phyloP scores from a whole-genome alignment of 495 filamentous ascomycete species.

The Lophium mytilinum region DNA sequence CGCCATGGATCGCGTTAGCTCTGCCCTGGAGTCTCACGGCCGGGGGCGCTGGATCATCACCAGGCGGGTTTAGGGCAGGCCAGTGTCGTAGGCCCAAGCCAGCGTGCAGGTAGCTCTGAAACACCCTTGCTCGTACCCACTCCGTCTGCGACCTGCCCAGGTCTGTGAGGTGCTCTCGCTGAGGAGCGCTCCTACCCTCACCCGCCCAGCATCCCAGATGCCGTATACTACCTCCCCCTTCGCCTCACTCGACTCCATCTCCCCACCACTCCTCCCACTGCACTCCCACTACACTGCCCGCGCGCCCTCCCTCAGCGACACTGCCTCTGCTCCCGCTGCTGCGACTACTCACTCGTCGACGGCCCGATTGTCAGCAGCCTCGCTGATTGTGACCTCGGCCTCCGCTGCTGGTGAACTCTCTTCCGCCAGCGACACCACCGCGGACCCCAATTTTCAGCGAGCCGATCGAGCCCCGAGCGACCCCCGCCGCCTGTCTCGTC shows the following conservation, averaged over 20 bases:
- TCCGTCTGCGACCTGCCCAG: conserved; percentile 4
- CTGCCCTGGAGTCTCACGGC: conserved; percentile 5
- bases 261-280: neutral
- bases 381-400: too few species aligned
- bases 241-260: conserved; percentile 6
- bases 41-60: too few species aligned
- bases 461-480: neutral
- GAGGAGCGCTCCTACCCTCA: conserved; percentile 10
- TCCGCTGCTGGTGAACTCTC: too few species aligned
- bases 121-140: conserved; percentile 23
- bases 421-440: too few species aligned
- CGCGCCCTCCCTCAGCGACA: neutral
- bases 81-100: too few species aligned
- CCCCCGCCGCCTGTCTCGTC: neutral
- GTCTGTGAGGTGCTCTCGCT: conserved; percentile 7
- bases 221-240: conserved; percentile 14
- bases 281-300: neutral
- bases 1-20: conserved; percentile 15
- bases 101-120: neutral
- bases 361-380: neutral
- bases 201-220: conserved; percentile 16
- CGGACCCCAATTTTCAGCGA: neutral
- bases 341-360: neutral
- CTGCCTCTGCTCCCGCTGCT: neutral
- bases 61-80: too few species aligned